phyloP scores from a whole-genome alignment of 352 stramenopile species.

The Phytophthora tentaculata region DNA sequence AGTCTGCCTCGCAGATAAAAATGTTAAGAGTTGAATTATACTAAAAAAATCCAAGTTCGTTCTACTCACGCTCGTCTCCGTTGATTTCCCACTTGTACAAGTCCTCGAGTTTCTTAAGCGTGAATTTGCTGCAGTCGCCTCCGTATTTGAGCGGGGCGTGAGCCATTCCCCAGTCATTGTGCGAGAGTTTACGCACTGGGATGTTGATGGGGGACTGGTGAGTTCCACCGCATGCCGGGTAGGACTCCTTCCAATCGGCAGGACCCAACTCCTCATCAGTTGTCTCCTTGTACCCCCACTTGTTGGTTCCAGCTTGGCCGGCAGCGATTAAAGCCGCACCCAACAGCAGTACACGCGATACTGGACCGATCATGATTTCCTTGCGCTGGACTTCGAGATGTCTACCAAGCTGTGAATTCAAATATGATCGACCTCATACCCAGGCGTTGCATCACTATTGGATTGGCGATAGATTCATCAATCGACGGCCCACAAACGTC shows the following conservation, averaged over 20 bases:
- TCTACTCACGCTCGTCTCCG: slow-evolving; percentile 39
- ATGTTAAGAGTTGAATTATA: background rate
- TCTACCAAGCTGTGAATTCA: slow-evolving; percentile 4
- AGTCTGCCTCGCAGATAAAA: slow-evolving; percentile 34
- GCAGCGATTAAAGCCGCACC: slow-evolving; percentile 24
- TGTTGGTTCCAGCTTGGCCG: slow-evolving; percentile 25
- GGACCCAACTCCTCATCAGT: slow-evolving; percentile 41
- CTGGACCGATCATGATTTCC: slow-evolving; percentile 22
- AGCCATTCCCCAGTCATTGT: slow-evolving; percentile 53
- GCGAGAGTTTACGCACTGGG: slow-evolving; percentile 30
- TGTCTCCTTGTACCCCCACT: slow-evolving; percentile 63
- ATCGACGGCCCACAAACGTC: slow-evolving; percentile 20
- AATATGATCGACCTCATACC: slow-evolving; percentile 14
- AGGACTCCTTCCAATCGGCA: slow-evolving; percentile 49
- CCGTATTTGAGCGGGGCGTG: slow-evolving; percentile 54
- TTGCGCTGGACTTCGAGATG: slow-evolving; percentile 5
- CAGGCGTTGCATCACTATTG: background rate
- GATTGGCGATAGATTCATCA: background rate
- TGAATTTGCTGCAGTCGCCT: slow-evolving; percentile 59
- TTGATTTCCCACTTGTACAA: slow-evolving; percentile 69
- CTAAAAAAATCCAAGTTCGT: background rate
- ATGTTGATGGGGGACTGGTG: slow-evolving; percentile 71
- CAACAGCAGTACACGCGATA: slow-evolving; percentile 31
- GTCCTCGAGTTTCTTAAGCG: slow-evolving; percentile 63
- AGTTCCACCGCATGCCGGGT: slow-evolving; percentile 39